Percentiles rank a stretch among this genome's conserved stretches.
Conservation (phyloP, 176 grass and related monocot genomes). For the Oryza glumipatula region DNA sequence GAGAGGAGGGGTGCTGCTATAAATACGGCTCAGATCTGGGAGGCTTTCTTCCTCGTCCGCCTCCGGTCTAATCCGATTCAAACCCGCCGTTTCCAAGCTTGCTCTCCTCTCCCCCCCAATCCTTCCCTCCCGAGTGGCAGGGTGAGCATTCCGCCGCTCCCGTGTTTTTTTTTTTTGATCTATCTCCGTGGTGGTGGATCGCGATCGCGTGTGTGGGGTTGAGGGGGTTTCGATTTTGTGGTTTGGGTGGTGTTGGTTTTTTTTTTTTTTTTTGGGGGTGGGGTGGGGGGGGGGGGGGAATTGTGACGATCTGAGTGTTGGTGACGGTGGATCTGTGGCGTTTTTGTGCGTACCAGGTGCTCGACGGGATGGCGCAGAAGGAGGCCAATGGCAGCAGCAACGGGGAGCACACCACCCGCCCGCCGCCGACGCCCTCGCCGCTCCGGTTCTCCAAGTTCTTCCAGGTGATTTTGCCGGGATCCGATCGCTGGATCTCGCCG, state of each 20-base stretch:
- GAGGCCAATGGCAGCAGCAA: conserved; percentile 65
- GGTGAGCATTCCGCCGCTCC: conserved; percentile 41
- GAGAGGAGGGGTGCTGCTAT: conserved; percentile 18
- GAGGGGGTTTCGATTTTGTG: not conserved
- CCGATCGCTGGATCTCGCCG: conserved; percentile 34
- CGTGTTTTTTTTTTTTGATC: not conserved
- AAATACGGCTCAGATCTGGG: conserved; percentile 57
- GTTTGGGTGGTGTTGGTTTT: not conserved
- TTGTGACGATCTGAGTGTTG: conserved; percentile 23
- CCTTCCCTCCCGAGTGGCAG: not conserved
- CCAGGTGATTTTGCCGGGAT: conserved; percentile 58
- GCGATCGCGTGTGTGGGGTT: not conserved
- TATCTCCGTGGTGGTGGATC: too few species aligned
- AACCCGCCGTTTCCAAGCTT: conserved; percentile 47
- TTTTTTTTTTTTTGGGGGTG: not conserved
- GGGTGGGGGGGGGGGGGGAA: not conserved
- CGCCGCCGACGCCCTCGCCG: conserved; percentile 87
- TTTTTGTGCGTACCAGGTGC: conserved; percentile 40
- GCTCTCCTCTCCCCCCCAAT: conserved; percentile 1
- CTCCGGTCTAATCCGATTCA: conserved; percentile 54
- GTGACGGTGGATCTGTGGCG: conserved; percentile 54
- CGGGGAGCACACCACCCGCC: conserved; percentile 72
- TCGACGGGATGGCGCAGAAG: conserved; percentile 77
- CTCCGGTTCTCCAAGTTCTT: conserved; percentile 99
- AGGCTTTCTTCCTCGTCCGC: conserved; percentile 45